Percentiles rank a stretch among this genome's conserved stretches.
Evolutionary conservation across 2,329 filamentous ascomycete genomes (phyloP).

Genomic region (Septoria petroselini): DNA sequence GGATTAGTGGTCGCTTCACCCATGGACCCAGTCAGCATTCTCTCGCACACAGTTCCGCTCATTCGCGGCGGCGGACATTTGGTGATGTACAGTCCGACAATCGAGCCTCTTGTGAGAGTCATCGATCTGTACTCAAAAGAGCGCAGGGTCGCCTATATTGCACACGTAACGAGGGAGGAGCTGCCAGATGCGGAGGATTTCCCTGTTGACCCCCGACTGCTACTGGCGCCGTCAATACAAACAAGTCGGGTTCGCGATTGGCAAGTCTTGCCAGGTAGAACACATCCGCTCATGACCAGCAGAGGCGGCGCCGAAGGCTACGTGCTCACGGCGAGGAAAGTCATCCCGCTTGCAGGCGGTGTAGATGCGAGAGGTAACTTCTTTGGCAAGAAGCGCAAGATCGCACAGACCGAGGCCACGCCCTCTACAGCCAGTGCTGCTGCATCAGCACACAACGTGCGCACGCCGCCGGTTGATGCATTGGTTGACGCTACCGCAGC

Average conservation of each 20-base stretch:
- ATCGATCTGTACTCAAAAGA: constrained; percentile 82
- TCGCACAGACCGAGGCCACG: neutral
- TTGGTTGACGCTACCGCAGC: neutral
- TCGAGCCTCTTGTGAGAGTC: constrained; percentile 74
- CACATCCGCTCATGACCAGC: constrained; percentile 90
- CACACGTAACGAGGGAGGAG: constrained; percentile 36
- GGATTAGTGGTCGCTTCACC: constrained; percentile 77
- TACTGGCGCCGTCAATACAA: constrained; percentile 78
- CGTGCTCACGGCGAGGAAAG: constrained; percentile 77
- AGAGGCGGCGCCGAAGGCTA: constrained; percentile 86
- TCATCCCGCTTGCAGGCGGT: constrained; percentile 72
- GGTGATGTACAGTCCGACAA: constrained; percentile 76
- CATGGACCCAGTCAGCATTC: constrained; percentile 75
- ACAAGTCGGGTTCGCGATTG: constrained; percentile 73
- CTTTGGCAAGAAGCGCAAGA: constrained; percentile 62
- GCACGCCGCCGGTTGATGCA: neutral
- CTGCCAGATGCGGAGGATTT: constrained; percentile 61
- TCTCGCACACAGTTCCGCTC: constrained; percentile 73
- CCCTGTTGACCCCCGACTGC: constrained; percentile 77
- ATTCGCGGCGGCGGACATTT: constrained; percentile 79
- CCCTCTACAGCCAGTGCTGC: neutral
- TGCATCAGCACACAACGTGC: neutral
- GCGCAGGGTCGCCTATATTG: constrained; percentile 71
- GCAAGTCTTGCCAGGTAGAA: constrained; percentile 89
- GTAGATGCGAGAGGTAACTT: constrained; percentile 80